Conservation (phyloP, 495 filamentous ascomycete species). For the Hyaloscypha bicolor region DNA sequence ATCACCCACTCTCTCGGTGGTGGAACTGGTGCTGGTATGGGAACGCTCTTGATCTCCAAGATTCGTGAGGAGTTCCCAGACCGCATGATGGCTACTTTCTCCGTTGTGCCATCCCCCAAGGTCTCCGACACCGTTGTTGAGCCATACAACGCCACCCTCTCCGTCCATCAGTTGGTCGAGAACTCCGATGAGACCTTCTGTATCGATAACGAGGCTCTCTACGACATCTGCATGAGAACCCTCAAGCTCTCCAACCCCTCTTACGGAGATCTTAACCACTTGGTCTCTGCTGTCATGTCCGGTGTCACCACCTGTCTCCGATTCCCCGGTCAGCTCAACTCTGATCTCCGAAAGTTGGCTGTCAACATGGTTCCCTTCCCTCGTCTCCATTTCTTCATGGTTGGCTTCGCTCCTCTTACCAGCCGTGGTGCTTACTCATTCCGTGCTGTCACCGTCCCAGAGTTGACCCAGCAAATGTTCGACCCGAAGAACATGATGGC, state of each 20-base stretch:
- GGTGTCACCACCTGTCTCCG: slow-evolving; percentile 98
- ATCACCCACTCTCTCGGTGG: slow-evolving; percentile 99
- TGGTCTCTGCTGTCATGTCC: slow-evolving; percentile 99
- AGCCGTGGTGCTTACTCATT: slow-evolving; percentile 93
- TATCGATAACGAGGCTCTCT: slow-evolving; percentile 99
- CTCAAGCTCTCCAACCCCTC: slow-evolving; percentile 98
- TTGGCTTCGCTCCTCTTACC: slow-evolving; percentile 98
- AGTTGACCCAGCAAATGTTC: slow-evolving; percentile 99
- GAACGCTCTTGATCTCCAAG: slow-evolving; percentile 99
- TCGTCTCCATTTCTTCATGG: slow-evolving; percentile 99
- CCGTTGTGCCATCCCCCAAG: slow-evolving; percentile 98
- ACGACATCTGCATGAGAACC: slow-evolving; percentile 99
- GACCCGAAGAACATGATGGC: slow-evolving; percentile 99
- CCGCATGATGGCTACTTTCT: slow-evolving; percentile 99
- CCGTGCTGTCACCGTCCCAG: slow-evolving; percentile 96
- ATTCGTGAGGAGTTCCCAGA: slow-evolving; percentile 99
- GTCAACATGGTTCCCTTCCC: slow-evolving; percentile 99
- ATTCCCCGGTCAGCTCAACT: slow-evolving; percentile 99
- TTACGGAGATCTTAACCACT: slow-evolving; percentile 98
- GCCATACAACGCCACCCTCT: slow-evolving; percentile 99
- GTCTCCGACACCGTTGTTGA: slow-evolving; percentile 99
- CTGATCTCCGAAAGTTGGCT: slow-evolving; percentile 97
- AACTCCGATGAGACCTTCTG: slow-evolving; percentile 99
- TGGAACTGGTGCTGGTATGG: slow-evolving; percentile 99
- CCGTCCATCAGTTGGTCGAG: slow-evolving; percentile 98